Percentiles rank a stretch among this genome's conserved stretches.
Evolutionary conservation across 2,329 filamentous ascomycete species (phyloP).

Genomic region (Macroventuria anomochaeta): DNA sequence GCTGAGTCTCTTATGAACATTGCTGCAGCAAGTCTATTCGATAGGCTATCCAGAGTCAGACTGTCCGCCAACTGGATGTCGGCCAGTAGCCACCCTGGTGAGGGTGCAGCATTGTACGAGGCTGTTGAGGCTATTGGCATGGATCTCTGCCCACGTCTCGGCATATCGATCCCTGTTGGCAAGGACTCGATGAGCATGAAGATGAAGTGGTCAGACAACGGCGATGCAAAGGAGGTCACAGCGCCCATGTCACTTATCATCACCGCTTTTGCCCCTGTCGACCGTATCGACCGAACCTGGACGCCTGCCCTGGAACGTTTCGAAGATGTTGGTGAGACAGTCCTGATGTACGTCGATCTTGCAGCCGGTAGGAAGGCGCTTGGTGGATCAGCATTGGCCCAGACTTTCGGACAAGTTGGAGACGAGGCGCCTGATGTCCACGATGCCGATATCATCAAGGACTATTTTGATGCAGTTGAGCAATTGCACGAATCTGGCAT

Average conservation of each 20-base stretch:
- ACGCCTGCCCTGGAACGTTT: conserved; percentile 83
- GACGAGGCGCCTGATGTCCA: conserved; percentile 85
- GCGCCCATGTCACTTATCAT: conserved; percentile 91
- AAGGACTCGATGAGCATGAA: conserved; percentile 99
- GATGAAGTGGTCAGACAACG: conserved; percentile 78
- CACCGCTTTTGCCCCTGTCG: conserved; percentile 85
- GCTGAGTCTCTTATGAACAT: conserved; percentile 93
- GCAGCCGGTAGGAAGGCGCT: conserved; percentile 80
- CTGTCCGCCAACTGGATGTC: conserved; percentile 99
- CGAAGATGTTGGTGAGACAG: conserved; percentile 86
- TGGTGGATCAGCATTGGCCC: conserved; percentile 89
- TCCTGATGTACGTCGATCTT: conserved; percentile 90
- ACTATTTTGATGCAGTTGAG: conserved; percentile 88
- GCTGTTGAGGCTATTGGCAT: conserved; percentile 92
- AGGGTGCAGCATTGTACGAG: conserved; percentile 90
- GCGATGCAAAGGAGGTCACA: conserved; percentile 81
- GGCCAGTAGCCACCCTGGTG: conserved; percentile 89
- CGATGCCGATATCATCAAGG: conserved; percentile 78
- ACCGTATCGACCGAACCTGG: conserved; percentile 86
- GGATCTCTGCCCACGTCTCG: conserved; percentile 88
- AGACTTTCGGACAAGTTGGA: conserved; percentile 86
- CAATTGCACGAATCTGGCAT: conserved; percentile 70
- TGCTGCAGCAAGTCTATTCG: conserved; percentile 77
- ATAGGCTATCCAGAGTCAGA: conserved; percentile 78
- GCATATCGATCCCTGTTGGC: conserved; percentile 91